Percentiles rank a stretch among this genome's conserved stretches.
Conservation (phyloP, 805 yeast species). For the Monosporozyma aquatica region DNA sequence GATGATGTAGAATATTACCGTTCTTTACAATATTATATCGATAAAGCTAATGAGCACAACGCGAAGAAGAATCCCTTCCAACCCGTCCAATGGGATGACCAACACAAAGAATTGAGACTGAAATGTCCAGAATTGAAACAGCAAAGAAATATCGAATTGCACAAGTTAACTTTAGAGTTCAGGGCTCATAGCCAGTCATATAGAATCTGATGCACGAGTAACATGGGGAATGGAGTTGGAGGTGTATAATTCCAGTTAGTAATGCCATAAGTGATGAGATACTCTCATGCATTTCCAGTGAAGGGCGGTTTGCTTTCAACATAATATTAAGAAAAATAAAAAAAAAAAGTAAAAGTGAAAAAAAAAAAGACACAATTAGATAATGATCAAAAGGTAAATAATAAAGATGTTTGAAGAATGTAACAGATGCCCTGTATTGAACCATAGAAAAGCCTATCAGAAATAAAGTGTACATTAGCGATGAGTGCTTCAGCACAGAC, state of each 20-base stretch:
- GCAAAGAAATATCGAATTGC: constrained; percentile 15
- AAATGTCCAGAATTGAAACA: constrained; percentile 13
- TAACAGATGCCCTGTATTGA: too few relatives aligned
- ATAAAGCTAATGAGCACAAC: constrained; percentile 8
- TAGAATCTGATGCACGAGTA: not conserved
- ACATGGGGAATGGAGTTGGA: too few relatives aligned
- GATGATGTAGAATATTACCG: constrained; percentile 23
- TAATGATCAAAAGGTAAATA: too few relatives aligned
- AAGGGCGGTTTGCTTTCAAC: too few relatives aligned
- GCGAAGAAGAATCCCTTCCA: constrained; percentile 13
- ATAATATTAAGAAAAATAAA: too few relatives aligned
- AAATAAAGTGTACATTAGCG: not conserved
- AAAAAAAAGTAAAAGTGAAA: too few relatives aligned
- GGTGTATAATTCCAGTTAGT: too few relatives aligned
- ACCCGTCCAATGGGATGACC: constrained; percentile 22
- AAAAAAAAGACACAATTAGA: too few relatives aligned
- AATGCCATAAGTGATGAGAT: too few relatives aligned
- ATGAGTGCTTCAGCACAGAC: too few relatives aligned
- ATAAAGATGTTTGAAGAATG: too few relatives aligned
- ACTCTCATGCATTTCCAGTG: too few relatives aligned
- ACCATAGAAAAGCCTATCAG: not conserved
- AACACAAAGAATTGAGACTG: constrained; percentile 12
- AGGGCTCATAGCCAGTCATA: constrained; percentile 16
- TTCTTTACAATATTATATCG: constrained; percentile 17
- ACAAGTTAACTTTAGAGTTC: constrained; percentile 12